Base-by-base conservation (phyloP, 2,329 filamentous ascomycete genomes). In the Trichophyton benhamiae region DNA sequence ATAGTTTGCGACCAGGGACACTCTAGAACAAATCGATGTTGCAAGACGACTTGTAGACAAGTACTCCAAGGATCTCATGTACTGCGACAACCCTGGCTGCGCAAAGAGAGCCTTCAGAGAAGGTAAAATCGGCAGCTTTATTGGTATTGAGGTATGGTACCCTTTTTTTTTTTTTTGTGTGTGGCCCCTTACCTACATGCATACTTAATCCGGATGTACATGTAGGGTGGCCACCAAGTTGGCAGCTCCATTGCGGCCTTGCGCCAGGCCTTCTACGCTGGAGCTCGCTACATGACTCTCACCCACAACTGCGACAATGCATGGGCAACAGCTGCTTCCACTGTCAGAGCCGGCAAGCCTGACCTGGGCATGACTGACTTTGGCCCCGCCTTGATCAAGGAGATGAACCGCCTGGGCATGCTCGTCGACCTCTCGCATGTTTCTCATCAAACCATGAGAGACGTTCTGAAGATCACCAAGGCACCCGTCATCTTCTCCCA, bases 321-420 rank as follows among this genome's bases (percentile, higher is more conserved):
- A n/a, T 71, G 66, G 60, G 68, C 65, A 8, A 69, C 68, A 3
- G 62, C 67, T 17, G 67, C 66, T 13, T 65, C 64, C 22, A 66
- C 65, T 2, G 66, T 67, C 6, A 60, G 64, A 5, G 63, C 62
- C 4, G 65, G 66, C 8, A 44, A 55, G 36, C 59, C 61, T 30
- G 67, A 71, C 52, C 60, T 49, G 9, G 69, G 69, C 3, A 63
- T 71, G n/a, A 65, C 65, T 2, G 53, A 60, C 0, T 69, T 69
- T 58, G 69, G 69, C 8, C 57, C 36, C 9, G 65, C 65, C 22
- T 62, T 63, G 41, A 62, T 71, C 30, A 60, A 60, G 22, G 69
- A 71, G 52, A 69, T 70, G 68, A 71, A 71, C 59, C 63, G 69
- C 11, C 62, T 71, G 0, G 69, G 68, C 1, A 69, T 70, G 68